Conservation (phyloP, 2,329 filamentous ascomycete species). For the Fusarium sp. region DNA sequence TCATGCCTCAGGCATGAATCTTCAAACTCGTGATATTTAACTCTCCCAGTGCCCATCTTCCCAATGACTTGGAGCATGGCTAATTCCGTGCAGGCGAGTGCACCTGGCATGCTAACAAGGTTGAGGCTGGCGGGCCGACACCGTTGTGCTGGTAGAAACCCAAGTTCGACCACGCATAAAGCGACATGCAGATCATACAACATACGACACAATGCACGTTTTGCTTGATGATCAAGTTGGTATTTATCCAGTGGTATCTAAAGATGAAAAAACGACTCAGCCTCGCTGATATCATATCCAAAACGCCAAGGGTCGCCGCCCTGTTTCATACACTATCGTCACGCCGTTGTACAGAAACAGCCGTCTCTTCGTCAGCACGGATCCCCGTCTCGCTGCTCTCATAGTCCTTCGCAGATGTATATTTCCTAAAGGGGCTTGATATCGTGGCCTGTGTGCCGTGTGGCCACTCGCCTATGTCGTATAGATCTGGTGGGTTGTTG, state of each 20-base stretch:
- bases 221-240: not conserved
- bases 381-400: slow-evolving; percentile 17
- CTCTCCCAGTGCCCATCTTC: not conserved
- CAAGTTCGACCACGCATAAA: not conserved
- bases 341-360: slow-evolving; percentile 14
- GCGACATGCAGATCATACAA: not conserved
- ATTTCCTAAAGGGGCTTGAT: slow-evolving; percentile 31
- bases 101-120: not conserved
- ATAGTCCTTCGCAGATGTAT: slow-evolving; percentile 25
- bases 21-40: not conserved
- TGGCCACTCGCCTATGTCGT: slow-evolving; percentile 24
- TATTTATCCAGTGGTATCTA: slow-evolving; percentile 29
- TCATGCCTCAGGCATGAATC: slow-evolving; percentile 7
- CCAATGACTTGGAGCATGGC: not conserved
- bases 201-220: not conserved
- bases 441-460: slow-evolving; percentile 19
- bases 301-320: slow-evolving; percentile 30
- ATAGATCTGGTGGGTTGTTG: slow-evolving; percentile 13
- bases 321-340: slow-evolving; percentile 21
- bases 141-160: not conserved
- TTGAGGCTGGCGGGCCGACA: slow-evolving; percentile 7
- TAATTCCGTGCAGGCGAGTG: not conserved
- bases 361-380: slow-evolving; percentile 22
- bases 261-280: not conserved
- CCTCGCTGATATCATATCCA: slow-evolving; percentile 1